Percentiles rank a stretch among this genome's conserved stretches.
These are phyloP conservation scores for Paracorniculantispora psalliotae DNA, from an alignment of 2,329 filamentous ascomycete species.

Conservation along the genomic window DNA sequence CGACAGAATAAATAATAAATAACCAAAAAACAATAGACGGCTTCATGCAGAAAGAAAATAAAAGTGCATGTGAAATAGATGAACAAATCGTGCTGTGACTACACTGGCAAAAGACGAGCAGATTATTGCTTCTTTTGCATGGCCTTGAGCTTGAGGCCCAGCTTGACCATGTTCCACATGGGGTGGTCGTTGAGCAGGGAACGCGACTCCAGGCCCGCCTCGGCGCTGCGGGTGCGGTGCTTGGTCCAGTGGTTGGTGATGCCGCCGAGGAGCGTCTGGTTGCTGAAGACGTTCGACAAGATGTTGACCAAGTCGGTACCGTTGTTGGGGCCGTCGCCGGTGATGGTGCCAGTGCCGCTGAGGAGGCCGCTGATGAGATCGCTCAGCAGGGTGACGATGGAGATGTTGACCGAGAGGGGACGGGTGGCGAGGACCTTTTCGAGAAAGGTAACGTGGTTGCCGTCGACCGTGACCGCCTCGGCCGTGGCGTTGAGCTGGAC, in stretches of 20 bases:
- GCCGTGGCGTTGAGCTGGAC: slow-evolving; percentile 37
- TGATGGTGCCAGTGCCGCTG: neutral
- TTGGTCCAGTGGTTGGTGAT: slow-evolving; percentile 32
- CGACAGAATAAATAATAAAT: no score
- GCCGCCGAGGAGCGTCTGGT: slow-evolving; percentile 34
- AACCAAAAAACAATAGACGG: neutral
- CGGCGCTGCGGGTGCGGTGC: slow-evolving; percentile 4
- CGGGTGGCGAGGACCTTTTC: slow-evolving; percentile 39
- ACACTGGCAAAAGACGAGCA: neutral
- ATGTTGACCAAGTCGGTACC: slow-evolving; percentile 8
- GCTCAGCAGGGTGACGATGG: slow-evolving; percentile 34
- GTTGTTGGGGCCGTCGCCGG: slow-evolving; percentile 5
- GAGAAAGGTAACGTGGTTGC: slow-evolving; percentile 38
- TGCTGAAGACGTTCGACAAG: slow-evolving; percentile 30
- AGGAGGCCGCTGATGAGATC: slow-evolving; percentile 34
- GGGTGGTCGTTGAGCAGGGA: slow-evolving; percentile 19
- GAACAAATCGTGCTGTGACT: neutral
- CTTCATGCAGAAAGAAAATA: neutral
- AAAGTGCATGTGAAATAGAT: neutral
- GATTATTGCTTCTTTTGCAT: slow-evolving; percentile 6
- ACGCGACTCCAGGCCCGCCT: slow-evolving; percentile 17
- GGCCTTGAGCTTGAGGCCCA: slow-evolving; percentile 24
- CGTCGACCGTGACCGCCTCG: slow-evolving; percentile 37
- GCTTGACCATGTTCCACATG: slow-evolving; percentile 23
- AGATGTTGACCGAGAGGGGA: slow-evolving; percentile 29